Evolutionary conservation across 306 rosid genomes (phyloP), one percentile per base, ranked within the genome.

Genomic region (Prunus salicina): DNA sequence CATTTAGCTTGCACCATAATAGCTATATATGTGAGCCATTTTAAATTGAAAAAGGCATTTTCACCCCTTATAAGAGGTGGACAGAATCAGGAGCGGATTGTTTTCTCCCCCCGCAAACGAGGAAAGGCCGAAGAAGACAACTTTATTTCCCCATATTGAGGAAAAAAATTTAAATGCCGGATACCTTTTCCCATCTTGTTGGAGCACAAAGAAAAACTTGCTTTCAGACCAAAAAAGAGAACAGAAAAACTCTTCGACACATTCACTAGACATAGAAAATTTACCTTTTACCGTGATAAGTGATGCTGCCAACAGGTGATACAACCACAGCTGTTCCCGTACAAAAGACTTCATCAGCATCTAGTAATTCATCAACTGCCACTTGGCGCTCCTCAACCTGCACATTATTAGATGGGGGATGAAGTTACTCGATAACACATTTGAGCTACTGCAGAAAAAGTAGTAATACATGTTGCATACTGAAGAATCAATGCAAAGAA

Each of bases 301-400:
- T 95, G 63, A 95, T 81, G 84, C 97, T 92, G 75, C 99, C 99
- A 68, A 95, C 97, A 45, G 99, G 99, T 75, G 99, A 95, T 27
- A 95, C 81, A 78, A 95, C 99, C 83, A 95, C 99, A 74, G 99
- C 97, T 66, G 97, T 95, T 73, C 99, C 99, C 0, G 97, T 95
- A 76, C 97, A 90, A 82, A 95, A 95, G 57, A 95, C 99, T 84
- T 95, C 97, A 68, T 95, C 97, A 24, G 99, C 99, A 12, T 84
- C 93, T 19, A 95, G 88, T 83, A 95, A 84, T 78, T 95, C 99
- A 73, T 95, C 96, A 79, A 95, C 99, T 0, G 86, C 75, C 80
- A 95, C 97, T 27, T 52, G 73, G 43, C 99, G 96, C 78, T 95
- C 99, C 88, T 95, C 99, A 71, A 92, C 99, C 99, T 95, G 85